Conservation (phyloP, 176 grass and related monocot species). For the Ensete ventricosum region DNA sequence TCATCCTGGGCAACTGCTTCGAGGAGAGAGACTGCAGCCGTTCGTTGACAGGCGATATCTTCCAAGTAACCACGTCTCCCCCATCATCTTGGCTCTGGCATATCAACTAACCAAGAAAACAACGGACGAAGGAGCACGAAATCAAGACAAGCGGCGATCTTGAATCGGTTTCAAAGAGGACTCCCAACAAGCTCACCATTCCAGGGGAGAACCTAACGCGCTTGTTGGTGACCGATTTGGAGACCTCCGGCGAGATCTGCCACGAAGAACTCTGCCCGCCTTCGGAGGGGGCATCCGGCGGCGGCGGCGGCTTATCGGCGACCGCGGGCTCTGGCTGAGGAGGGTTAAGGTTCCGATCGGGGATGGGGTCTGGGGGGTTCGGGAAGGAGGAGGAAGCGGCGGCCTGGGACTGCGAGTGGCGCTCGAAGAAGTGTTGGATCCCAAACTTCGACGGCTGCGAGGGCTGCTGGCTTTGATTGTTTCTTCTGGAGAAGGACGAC, state of each 20-base stretch:
- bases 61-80: conserved; percentile 71
- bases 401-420: conserved; percentile 59
- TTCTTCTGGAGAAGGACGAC: conserved; percentile 37
- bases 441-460: conserved; percentile 83
- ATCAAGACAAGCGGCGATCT: not conserved
- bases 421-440: conserved; percentile 95
- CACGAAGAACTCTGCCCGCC: conserved; percentile 19
- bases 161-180: not conserved
- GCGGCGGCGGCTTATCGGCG: not conserved
- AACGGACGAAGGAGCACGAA: conserved; percentile 7
- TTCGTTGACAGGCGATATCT: conserved; percentile 82
- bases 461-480: conserved; percentile 35
- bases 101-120: conserved; percentile 48
- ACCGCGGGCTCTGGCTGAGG: not conserved
- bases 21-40: conserved; percentile 40
- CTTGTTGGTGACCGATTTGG: conserved; percentile 50
- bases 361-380: not conserved
- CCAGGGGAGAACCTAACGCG: conserved; percentile 87
- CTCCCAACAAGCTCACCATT: conserved; percentile 39
- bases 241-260: conserved; percentile 70
- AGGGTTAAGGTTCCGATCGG: conserved; percentile 9
- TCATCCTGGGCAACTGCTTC: conserved; percentile 40
- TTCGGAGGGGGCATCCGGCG: not conserved
- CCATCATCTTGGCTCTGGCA: conserved; percentile 92
- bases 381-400: conserved; percentile 17